Conservation (phyloP, 495 filamentous ascomycete genomes). For the Elasticomyces elasticus region DNA sequence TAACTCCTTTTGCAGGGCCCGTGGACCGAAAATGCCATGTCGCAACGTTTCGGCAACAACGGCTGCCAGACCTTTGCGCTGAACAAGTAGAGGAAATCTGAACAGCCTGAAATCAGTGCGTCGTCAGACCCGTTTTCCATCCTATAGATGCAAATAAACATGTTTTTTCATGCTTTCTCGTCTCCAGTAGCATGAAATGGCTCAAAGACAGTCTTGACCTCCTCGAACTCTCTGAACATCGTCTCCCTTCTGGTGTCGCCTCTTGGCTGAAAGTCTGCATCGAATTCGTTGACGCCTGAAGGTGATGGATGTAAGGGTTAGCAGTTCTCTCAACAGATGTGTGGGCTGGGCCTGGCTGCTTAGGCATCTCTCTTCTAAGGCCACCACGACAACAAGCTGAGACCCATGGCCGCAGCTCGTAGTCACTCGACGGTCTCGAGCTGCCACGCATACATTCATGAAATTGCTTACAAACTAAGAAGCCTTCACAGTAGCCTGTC, state of each 20-base stretch:
- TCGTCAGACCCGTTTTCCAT: too few species aligned
- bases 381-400: too few species aligned
- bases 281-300: slow-evolving; percentile 34
- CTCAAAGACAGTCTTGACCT: slow-evolving; percentile 11
- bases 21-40: background rate
- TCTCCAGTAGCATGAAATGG: slow-evolving; percentile 4
- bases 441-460: too few species aligned
- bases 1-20: too few species aligned
- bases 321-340: too few species aligned
- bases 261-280: slow-evolving; percentile 26
- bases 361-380: too few species aligned
- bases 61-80: background rate
- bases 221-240: slow-evolving; percentile 30
- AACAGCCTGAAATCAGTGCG: too few species aligned
- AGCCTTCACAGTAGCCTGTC: slow-evolving; percentile 34
- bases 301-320: too few species aligned
- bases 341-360: too few species aligned
- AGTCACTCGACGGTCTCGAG: too few species aligned
- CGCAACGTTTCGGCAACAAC: background rate
- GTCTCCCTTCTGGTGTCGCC: slow-evolving; percentile 28
- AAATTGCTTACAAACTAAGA: slow-evolving; percentile 36
- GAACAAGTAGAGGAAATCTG: background rate
- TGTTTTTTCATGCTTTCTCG: slow-evolving; percentile 1
- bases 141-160: too few species aligned
- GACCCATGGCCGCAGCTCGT: too few species aligned